phyloP scores from a whole-genome alignment of 345 rosid species.

The Dimocarpus longan region DNA sequence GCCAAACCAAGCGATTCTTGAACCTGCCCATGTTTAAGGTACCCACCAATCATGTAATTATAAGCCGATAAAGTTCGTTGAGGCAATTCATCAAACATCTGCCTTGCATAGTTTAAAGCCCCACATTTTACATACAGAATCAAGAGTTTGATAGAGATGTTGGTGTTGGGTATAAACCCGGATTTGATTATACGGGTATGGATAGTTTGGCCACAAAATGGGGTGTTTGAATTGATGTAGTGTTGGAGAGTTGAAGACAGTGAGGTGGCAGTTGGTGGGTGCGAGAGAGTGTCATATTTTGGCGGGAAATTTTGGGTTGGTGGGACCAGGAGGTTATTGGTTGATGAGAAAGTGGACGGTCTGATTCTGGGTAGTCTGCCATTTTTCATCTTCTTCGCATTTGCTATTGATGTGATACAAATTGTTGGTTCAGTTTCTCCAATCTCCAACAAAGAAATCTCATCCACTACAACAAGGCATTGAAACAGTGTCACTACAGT shows the following conservation, averaged over 20 bases:
- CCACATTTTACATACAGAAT: slow-evolving; percentile 60
- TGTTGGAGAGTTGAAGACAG: slow-evolving; percentile 66
- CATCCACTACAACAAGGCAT: too few species aligned
- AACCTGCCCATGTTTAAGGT: slow-evolving; percentile 49
- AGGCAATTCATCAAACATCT: slow-evolving; percentile 77
- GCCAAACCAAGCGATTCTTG: slow-evolving; percentile 47
- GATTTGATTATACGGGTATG: slow-evolving; percentile 66
- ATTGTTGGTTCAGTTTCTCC: too few species aligned
- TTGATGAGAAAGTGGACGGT: slow-evolving; percentile 19
- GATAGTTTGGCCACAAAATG: slow-evolving; percentile 62
- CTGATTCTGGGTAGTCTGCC: slow-evolving; percentile 20
- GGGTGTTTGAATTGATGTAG: slow-evolving; percentile 61
- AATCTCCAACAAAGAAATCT: too few species aligned
- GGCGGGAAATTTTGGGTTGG: slow-evolving; percentile 21
- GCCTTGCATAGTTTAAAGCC: slow-evolving; percentile 55
- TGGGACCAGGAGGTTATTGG: background rate
- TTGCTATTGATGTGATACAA: background rate
- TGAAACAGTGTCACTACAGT: too few species aligned
- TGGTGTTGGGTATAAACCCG: slow-evolving; percentile 57
- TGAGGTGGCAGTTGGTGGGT: slow-evolving; percentile 23
- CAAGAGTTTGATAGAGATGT: slow-evolving; percentile 68
- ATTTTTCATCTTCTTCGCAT: slow-evolving; percentile 34
- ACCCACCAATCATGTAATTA: slow-evolving; percentile 76
- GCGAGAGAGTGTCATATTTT: background rate
- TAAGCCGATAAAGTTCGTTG: slow-evolving; percentile 71